Conservation (phyloP, 2,329 filamentous ascomycete species). For the Alternaria arborescens region DNA sequence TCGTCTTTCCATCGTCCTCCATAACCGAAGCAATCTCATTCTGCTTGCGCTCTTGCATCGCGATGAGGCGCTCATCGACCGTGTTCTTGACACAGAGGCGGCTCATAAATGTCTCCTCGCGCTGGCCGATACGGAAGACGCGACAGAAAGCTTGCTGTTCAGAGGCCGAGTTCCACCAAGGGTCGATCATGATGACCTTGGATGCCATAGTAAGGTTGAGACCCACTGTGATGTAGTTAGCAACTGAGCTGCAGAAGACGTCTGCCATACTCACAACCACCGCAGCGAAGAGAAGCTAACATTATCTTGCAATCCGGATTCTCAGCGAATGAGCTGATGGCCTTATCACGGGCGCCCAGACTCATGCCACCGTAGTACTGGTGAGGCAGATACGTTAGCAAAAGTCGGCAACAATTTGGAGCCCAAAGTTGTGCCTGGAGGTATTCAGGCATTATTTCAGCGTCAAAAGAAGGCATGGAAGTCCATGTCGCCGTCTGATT, state of each 20-base stretch:
- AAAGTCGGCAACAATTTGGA: background rate
- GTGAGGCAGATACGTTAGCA: conserved; percentile 11
- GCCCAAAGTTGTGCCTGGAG: background rate
- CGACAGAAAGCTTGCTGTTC: conserved; percentile 73
- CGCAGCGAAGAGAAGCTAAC: conserved; percentile 65
- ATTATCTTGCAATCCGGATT: conserved; percentile 56
- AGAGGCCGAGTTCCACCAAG: conserved; percentile 66
- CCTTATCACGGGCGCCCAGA: conserved; percentile 55
- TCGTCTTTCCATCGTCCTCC: conserved; percentile 50
- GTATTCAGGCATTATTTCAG: background rate
- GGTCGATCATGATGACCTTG: conserved; percentile 59
- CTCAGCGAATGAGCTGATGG: conserved; percentile 58
- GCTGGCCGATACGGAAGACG: conserved; percentile 72
- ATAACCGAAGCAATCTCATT: conserved; percentile 54
- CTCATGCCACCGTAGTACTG: conserved; percentile 61
- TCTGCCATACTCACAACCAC: conserved; percentile 53
- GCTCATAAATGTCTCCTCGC: conserved; percentile 65
- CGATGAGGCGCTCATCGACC: conserved; percentile 66
- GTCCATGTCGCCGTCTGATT: background rate
- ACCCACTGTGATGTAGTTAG: conserved; percentile 43
- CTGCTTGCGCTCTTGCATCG: conserved; percentile 66
- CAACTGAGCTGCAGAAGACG: background rate
- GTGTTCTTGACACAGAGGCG: conserved; percentile 64
- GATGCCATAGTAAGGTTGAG: conserved; percentile 68
- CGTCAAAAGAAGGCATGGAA: background rate